Base-by-base conservation (phyloP, 2,329 filamentous ascomycete genomes). In the Harringtonia lauricola region DNA sequence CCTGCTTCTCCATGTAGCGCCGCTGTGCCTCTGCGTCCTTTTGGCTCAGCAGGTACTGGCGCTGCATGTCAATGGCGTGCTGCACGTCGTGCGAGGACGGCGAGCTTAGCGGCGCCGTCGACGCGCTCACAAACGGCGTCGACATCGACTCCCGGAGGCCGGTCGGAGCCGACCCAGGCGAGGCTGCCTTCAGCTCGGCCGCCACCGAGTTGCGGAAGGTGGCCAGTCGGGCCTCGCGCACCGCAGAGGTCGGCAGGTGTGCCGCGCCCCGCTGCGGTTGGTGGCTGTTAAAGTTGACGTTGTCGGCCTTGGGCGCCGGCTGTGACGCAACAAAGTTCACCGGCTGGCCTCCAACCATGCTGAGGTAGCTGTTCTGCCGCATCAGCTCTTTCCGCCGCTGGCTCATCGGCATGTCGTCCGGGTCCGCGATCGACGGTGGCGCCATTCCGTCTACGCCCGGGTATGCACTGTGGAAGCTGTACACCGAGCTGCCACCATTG, bases 391-490 rank as follows among this genome's bases (percentile, higher is more conserved):
- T 64, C 44, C 72, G 73, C 36, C 84, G 79, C 53, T 83, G 76
- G 35, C 77, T 82, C 17, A 92, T 68, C 0, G 85, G 81, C 51
- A 90, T 68, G 44, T 88, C 76, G 47, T 89, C 85, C 2, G 71
- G 65, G 50, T 76, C 73, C 17, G 65, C 55, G 18, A 57, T 24
- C 3, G 46, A 36, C 39, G 44, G n/a, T 31, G 43, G 18, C 22
- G 15, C 37, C 37, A 10, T 38, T 19, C 14, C 4, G 18, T 39
- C 43, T 30, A 33, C 42, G 34, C 31, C 38, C 17, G 19, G 35
- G 42, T 35, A 30, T 26, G 36, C 35, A 8, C 17, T 29, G 31
- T 39, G 26, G 34, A 17, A 26, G 41, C 43, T 41, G 35, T 42
- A 36, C 29, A 42, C 28, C 17, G 47, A 43, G 12, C 31, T 39